Percentiles rank a stretch among this genome's conserved stretches.
phyloP scores from a whole-genome alignment of 2,329 filamentous ascomycete genomes.

The Coniosporium tulheliwenetii region DNA sequence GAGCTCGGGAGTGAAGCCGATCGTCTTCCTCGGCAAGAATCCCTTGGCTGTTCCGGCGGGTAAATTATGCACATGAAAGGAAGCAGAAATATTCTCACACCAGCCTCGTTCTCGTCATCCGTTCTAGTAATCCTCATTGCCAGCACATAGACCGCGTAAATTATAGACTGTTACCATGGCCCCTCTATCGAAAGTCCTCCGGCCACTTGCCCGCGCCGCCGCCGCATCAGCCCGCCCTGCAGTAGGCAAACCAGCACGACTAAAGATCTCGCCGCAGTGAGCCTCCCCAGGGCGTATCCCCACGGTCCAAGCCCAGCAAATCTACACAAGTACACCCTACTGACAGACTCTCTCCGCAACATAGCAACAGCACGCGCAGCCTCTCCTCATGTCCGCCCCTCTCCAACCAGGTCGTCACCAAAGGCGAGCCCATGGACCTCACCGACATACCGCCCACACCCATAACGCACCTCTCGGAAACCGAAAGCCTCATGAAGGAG shows the following conservation, averaged over 20 bases:
- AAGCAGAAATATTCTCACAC: no score
- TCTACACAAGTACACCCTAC: neutral
- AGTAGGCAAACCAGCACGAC: slow-evolving; percentile 1
- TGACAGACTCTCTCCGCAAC: neutral
- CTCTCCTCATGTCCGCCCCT: slow-evolving; percentile 20
- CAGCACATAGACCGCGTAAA: no score
- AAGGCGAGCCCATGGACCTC: slow-evolving; percentile 37
- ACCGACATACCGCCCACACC: slow-evolving; percentile 74
- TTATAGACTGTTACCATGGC: slow-evolving; percentile 8
- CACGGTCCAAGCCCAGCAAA: neutral
- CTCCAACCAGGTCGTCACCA: slow-evolving; percentile 15
- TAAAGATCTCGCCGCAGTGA: neutral
- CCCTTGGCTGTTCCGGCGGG: no score
- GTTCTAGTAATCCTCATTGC: no score
- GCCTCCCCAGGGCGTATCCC: neutral
- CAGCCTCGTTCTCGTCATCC: no score
- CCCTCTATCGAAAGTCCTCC: slow-evolving; percentile 14
- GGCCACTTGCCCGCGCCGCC: slow-evolving; percentile 14
- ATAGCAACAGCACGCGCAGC: slow-evolving; percentile 14
- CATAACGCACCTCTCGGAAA: slow-evolving; percentile 83
- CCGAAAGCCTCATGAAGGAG: slow-evolving; percentile 78
- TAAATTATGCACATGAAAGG: no score
- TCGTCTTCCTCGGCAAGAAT: no score
- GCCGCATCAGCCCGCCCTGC: slow-evolving; percentile 5
- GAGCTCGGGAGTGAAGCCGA: no score